Conservation (phyloP, 306 rosid genomes). For the Hylodesmum podocarpum region DNA sequence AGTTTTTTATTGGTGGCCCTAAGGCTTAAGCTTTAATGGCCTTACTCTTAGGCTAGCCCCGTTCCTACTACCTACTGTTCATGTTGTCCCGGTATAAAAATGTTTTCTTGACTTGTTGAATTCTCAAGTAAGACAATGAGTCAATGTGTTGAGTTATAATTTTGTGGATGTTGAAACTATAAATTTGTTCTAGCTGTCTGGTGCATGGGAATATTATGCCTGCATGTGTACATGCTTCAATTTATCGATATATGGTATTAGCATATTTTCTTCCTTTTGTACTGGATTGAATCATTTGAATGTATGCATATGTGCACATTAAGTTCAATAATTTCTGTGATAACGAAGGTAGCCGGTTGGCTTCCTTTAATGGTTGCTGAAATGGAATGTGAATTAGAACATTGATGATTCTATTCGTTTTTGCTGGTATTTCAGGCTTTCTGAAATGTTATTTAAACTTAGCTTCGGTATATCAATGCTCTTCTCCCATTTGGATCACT, state of each 20-base stretch:
- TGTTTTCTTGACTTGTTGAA: not conserved
- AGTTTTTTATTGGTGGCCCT: too few relatives aligned
- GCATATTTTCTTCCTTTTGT: not conserved
- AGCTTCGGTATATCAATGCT: not conserved
- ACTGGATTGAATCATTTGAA: not conserved
- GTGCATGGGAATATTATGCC: not conserved
- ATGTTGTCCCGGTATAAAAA: not conserved
- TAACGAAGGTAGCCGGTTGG: not conserved
- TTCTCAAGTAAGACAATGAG: not conserved
- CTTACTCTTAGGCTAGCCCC: too few relatives aligned
- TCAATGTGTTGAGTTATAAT: not conserved
- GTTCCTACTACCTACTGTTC: not conserved
- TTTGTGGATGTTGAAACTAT: not conserved
- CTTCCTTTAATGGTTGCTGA: constrained; percentile 1
- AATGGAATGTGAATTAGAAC: not conserved
- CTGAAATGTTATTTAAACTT: not conserved
- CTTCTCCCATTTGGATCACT: not conserved
- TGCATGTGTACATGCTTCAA: not conserved
- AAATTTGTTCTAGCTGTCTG: not conserved
- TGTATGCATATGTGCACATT: not conserved
- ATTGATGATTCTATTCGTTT: not conserved
- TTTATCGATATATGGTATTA: not conserved
- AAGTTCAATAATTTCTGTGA: not conserved
- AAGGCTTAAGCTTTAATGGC: too few relatives aligned
- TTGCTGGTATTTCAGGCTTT: not conserved